These are phyloP conservation scores for Metrosideros polymorpha DNA, from an alignment of 441 rosid species.

Conservation along the genomic window DNA sequence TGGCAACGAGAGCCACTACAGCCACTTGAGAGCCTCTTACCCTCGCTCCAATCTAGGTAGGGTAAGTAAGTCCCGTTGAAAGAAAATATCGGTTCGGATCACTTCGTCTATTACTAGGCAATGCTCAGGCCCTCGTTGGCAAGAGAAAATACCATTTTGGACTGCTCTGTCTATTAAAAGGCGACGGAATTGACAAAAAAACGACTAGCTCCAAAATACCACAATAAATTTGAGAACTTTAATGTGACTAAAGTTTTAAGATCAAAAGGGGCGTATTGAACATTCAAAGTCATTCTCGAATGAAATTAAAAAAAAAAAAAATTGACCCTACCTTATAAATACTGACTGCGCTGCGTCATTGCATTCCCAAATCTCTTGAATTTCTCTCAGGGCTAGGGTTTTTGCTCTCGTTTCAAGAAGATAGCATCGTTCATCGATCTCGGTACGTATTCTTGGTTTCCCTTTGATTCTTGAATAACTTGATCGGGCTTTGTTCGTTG, in stretches of 20 bases:
- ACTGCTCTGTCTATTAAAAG: not conserved
- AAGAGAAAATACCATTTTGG: not conserved
- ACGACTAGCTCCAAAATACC: not conserved
- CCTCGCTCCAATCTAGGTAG: rapidly evolving
- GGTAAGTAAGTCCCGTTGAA: not conserved
- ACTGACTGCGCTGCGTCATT: not conserved
- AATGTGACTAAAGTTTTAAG: not conserved
- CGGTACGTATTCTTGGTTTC: not conserved
- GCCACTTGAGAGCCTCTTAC: not conserved
- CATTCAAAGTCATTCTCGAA: not conserved
- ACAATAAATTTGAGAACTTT: not conserved
- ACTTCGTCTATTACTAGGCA: not conserved
- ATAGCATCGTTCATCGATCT: not conserved
- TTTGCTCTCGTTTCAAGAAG: not conserved
- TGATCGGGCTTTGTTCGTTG: not conserved
- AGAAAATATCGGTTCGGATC: rapidly evolving
- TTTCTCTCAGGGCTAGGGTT: not conserved
- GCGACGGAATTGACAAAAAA: not conserved
- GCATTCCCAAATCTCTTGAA: not conserved
- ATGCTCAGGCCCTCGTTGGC: rapidly evolving
- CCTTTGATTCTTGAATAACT: not conserved
- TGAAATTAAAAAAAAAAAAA: not conserved
- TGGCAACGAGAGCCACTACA: no score
- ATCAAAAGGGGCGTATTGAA: rapidly evolving
- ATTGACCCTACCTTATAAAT: not conserved